Base-by-base conservation (phyloP, 768 basidiomycete species). In the Lentinula raphanica region DNA sequence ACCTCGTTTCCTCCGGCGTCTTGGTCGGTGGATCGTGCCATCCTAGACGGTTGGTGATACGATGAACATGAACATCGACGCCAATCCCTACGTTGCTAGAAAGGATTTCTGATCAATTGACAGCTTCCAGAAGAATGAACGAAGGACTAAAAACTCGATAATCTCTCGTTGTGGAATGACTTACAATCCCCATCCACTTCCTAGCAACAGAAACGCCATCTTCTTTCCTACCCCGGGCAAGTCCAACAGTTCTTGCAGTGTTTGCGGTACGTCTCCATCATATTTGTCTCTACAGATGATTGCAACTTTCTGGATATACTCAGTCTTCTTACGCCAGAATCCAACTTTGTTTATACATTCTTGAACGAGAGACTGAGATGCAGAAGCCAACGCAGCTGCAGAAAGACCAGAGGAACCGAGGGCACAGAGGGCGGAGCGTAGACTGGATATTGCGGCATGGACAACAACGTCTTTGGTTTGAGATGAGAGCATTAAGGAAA, bases 391-490 rank as follows among this genome's bases (percentile, higher is more conserved):
- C 0, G 79, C 83, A n/a, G 86, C 79, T 1, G 95, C 75, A 1
- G 86, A 87, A 23, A 99, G 69, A n/a, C 82, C 86, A 11, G 44
- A 8, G 15, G 19, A 31, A 36, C 49, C 49, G 44, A 45, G 44
- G 0, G 92, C 92, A 1, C 92, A 90, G 3, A 99, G 69, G 0
- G 85, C 82, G 1, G 68, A 66, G 17, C 93, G 86, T 2, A 98
- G 79, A 59, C 87, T 90, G 2, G 73, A 67, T 1, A 95, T 82
- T 0, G 95, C 95, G 0, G 87, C 82, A 56, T 90, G 83, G 0
- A 90, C 93, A 17, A 94, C 87, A 64, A 91, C 85, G 67, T 96
- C 94, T 65, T 95, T 98, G 3, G 96, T 98, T 69, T 98, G 96
- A 1, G 93, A 93, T 9, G 91, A 94, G 2, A 98, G 81, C 93